Base-by-base conservation (phyloP, 2,329 filamentous ascomycete species). In the Fusarium sp. region DNA sequence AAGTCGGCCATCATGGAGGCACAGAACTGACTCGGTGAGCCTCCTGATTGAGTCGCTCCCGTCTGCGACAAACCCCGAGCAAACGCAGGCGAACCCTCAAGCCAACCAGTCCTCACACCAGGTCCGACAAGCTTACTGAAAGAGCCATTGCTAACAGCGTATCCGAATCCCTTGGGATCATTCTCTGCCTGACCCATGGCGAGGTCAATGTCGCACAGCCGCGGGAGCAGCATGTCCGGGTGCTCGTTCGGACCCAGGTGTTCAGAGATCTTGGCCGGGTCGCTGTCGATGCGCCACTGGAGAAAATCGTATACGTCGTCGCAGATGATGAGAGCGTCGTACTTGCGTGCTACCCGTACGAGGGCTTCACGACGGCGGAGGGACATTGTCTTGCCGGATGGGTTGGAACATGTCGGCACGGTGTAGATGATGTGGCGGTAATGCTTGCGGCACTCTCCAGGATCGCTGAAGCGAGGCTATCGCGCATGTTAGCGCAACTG, bases 231-330 rank as follows among this genome's bases (percentile, higher is more conserved):
- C 52, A 93, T 79, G 62, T 77, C 65, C 41, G 76, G 73, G 81
- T 85, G 41, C 82, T 82, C 39, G 78, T 78, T 60, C 52, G 84
- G 79, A 1, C 29, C 27, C 5, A 74, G 29, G 20, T 48, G 41
- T 85, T 77, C 3, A 62, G 76, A 54, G 57, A 67, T 22, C 9
- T 65, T 54, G 22, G 20, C 50, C 6, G 69, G 60, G n/a, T 78
- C 57, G 37, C 67, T 69, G 18, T 69, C 68, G 48, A 73, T 68
- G 29, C 90, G 88, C 94, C 95, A 98, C 80, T 95, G 93, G 6
- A 98, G 87, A 75, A 96, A 93, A 81, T 98, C 96, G 81, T 99
- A 99, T 11, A 98, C 95, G 81, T 99, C 97, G 83, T 98, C 96
- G 58, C 90, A 90, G 31, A 98, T 88, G 65, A 98, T 83, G n/a